Evolutionary conservation across 345 rosid species (phyloP).

Genomic region (Bruguiera parviflora): DNA sequence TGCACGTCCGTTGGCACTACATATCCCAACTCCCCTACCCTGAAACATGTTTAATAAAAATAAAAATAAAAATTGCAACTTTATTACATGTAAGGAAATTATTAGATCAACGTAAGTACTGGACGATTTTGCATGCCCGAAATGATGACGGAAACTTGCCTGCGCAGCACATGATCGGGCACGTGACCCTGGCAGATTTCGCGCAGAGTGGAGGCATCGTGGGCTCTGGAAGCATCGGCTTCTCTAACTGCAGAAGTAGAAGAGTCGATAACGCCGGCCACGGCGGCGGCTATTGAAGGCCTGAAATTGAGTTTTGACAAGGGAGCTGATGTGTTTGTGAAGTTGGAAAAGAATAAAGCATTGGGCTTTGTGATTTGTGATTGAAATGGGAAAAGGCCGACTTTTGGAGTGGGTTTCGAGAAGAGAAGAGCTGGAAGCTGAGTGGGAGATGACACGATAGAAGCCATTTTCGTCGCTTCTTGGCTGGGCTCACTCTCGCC

Average conservation of each 20-base stretch:
- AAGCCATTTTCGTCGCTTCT: conserved; percentile 4
- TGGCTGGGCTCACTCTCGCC: neutral
- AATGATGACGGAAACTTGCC: conserved; percentile 29
- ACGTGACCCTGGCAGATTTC: conserved; percentile 49
- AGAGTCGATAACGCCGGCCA: conserved; percentile 8
- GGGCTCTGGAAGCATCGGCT: neutral
- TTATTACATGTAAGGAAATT: neutral
- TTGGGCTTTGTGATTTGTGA: neutral
- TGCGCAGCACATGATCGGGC: conserved; percentile 43
- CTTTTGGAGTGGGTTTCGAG: neutral
- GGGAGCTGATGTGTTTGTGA: neutral
- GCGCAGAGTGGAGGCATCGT: conserved; percentile 27
- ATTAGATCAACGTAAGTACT: too few species aligned
- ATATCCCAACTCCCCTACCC: conserved; percentile 71
- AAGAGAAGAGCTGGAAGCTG: neutral
- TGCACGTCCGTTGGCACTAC: conserved; percentile 60
- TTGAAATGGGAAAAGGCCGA: neutral
- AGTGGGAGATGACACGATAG: conserved; percentile 2
- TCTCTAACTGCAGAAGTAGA: conserved; percentile 8
- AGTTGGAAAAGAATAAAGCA: conserved; percentile 1
- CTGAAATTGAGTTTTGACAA: conserved; percentile 8
- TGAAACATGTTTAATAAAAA: conserved; percentile 21
- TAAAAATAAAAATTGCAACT: neutral
- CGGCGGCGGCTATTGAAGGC: conserved; percentile 11
- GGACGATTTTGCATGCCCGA: neutral